Evolutionary conservation across 108 stramenopile species (phyloP), one percentile per base, ranked within the genome.

Genomic region (Cyclotella distinguenda): DNA sequence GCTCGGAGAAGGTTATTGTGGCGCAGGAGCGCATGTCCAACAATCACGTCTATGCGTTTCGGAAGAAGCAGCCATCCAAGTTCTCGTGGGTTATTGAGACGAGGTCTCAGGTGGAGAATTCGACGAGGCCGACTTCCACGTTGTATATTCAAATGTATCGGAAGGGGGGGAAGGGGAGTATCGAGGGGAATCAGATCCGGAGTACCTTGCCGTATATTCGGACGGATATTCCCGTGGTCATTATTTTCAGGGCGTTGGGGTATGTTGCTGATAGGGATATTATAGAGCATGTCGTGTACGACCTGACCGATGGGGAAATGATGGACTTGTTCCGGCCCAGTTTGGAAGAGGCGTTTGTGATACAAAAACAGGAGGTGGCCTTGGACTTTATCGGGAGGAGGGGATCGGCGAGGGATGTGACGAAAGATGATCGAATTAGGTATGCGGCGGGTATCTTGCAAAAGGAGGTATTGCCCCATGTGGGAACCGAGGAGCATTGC

Each of bases 261-360:
- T 97, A 89, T 78, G 96, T 96, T 2, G 90, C 93, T 5, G 91
- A 96, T 81, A 78, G 95, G 31, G 90, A 96, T 43, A 96, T 98
- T 54, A 95, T 99, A 40, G 96, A 95, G 64, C 97, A 97, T 80
- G 95, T 98, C 25, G 97, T 99, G 11, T 99, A 98, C 82, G 99
- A 99, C 79, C 84, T 97, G 68, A 85, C 86, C 25, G 98, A 99
- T 66, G 88, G 87, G 38, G 97, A 96, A 75, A 96, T 97, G 95
- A 95, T 97, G 97, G 95, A 95, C 61, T 62, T 95, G 28, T 95
- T 97, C 80, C 92, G 97, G 26, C 96, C 98, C 6, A 86, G 84
- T 58, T 74, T 99, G 51, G 97, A 97, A 72, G 97, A 98, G 72
- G 95, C 96, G 18, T 90, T 90, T 62, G 93, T 96, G 25, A 97